Evolutionary conservation across 805 yeast genomes (phyloP).

Genomic region (Sugiyamaella americana): DNA sequence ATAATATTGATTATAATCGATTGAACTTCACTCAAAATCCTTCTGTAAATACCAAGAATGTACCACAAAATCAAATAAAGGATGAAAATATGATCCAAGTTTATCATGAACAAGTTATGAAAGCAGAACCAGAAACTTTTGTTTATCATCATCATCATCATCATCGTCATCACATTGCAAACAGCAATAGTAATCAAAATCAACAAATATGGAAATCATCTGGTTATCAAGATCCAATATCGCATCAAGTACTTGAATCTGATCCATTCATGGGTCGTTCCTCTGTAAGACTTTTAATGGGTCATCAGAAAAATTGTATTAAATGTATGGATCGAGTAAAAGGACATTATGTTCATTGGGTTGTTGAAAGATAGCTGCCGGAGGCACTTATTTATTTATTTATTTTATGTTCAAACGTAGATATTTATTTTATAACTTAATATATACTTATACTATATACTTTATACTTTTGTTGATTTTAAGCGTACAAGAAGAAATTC

Average conservation of each 20-base stretch:
- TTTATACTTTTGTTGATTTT: too few species aligned
- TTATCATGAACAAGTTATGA: too few species aligned
- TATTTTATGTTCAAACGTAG: not conserved
- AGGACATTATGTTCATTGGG: constrained; percentile 9
- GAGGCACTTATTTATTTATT: not conserved
- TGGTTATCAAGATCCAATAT: not conserved
- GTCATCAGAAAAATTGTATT: constrained; percentile 3
- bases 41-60: too few species aligned
- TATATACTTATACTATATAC: not conserved
- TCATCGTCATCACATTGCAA: too few species aligned
- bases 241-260: not conserved
- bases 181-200: too few species aligned
- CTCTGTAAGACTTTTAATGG: constrained; percentile 7
- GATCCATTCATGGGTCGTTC: not conserved
- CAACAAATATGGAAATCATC: not conserved
- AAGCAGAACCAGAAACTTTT: too few species aligned
- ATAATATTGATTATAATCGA: too few species aligned
- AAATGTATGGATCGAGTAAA: constrained; percentile 2
- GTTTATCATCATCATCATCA: too few species aligned
- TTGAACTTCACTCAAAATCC: too few species aligned
- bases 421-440: not conserved
- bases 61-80: too few species aligned
- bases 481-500: constrained; percentile 4
- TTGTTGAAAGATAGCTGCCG: not conserved
- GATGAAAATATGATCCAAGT: too few species aligned